These are phyloP conservation scores for Wallacemonas sp. DNA, from an alignment of 208 protist species.

Conservation along the genomic window DNA sequence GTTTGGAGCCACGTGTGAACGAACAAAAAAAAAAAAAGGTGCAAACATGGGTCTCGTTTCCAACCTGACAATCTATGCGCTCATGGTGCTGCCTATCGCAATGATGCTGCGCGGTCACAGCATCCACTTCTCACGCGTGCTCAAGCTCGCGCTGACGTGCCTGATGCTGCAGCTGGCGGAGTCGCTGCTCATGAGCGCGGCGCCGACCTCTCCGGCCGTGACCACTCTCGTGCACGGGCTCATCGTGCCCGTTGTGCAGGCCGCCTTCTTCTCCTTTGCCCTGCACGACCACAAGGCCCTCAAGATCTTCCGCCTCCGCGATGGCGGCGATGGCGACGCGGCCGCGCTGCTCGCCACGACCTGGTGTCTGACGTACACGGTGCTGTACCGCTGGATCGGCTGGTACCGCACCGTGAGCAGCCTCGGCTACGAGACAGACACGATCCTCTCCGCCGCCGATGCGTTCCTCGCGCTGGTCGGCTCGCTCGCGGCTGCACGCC, in stretches of 20 bases:
- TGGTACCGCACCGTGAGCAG: slow-evolving; percentile 73
- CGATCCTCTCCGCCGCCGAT: slow-evolving; percentile 46
- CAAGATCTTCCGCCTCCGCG: slow-evolving; percentile 47
- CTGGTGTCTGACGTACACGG: slow-evolving; percentile 56
- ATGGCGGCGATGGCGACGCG: slow-evolving; percentile 37
- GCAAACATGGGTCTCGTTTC: slow-evolving; percentile 59
- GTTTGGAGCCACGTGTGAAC: no score
- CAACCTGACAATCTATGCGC: slow-evolving; percentile 68
- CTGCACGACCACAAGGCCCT: slow-evolving; percentile 55
- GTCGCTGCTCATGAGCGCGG: slow-evolving; percentile 44
- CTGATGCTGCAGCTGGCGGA: slow-evolving; percentile 52
- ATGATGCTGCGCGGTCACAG: slow-evolving; percentile 64
- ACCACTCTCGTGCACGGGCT: slow-evolving; percentile 29
- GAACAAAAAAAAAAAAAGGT: not conserved
- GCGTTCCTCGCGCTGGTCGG: slow-evolving; percentile 50
- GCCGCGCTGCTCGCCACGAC: slow-evolving; percentile 51
- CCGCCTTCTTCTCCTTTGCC: slow-evolving; percentile 52
- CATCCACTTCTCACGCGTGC: slow-evolving; percentile 40
- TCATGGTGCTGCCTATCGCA: slow-evolving; percentile 76
- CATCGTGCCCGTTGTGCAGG: slow-evolving; percentile 48
- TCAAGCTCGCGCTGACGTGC: slow-evolving; percentile 44
- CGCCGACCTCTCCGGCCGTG: slow-evolving; percentile 20
- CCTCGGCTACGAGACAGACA: slow-evolving; percentile 53
- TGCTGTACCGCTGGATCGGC: slow-evolving; percentile 70
- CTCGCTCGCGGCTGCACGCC: slow-evolving; percentile 47